Evolutionary conservation across 768 basidiomycete genomes (phyloP).

Genomic region (Boletellus emodensis): DNA sequence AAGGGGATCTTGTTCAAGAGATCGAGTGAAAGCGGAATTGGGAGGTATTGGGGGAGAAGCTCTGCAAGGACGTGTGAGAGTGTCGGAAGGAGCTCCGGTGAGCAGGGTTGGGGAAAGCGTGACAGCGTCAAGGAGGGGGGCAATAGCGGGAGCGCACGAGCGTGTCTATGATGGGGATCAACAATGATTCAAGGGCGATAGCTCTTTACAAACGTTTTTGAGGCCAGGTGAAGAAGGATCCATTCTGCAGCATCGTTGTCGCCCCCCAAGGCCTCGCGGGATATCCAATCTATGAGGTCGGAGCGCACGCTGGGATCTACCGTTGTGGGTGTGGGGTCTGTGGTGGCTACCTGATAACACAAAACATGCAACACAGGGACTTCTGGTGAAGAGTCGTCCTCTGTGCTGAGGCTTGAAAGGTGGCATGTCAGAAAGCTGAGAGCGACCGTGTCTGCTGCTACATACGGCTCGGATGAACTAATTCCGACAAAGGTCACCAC

Average conservation of each 20-base stretch:
- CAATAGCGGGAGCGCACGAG: slow-evolving; percentile 60
- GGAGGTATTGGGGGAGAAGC: slow-evolving; percentile 54
- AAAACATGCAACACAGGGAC: slow-evolving; percentile 72
- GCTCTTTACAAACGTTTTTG: slow-evolving; percentile 53
- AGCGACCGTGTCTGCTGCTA: slow-evolving; percentile 11
- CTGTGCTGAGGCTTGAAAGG: slow-evolving; percentile 35
- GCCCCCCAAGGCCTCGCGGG: slow-evolving; percentile 61
- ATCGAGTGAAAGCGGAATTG: slow-evolving; percentile 59
- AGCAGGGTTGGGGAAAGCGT: slow-evolving; percentile 48
- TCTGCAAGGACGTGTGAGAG: slow-evolving; percentile 52
- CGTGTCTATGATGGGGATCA: slow-evolving; percentile 45
- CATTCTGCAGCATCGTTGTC: slow-evolving; percentile 72
- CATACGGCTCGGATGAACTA: slow-evolving; percentile 61
- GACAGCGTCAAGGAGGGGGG: slow-evolving; percentile 65
- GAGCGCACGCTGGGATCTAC: slow-evolving; percentile 34
- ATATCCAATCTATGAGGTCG: slow-evolving; percentile 70
- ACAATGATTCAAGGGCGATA: not conserved
- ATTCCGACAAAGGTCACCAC: slow-evolving; percentile 71
- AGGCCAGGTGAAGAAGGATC: slow-evolving; percentile 57
- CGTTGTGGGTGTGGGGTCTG: slow-evolving; percentile 1
- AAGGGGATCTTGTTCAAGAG: slow-evolving; percentile 56
- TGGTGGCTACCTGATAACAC: slow-evolving; percentile 32
- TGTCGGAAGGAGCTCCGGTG: slow-evolving; percentile 35
- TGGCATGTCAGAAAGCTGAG: slow-evolving; percentile 13
- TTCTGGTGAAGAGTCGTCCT: slow-evolving; percentile 32